Evolutionary conservation across 768 basidiomycete genomes (phyloP).

Genomic region (Mycena chlorophos): DNA sequence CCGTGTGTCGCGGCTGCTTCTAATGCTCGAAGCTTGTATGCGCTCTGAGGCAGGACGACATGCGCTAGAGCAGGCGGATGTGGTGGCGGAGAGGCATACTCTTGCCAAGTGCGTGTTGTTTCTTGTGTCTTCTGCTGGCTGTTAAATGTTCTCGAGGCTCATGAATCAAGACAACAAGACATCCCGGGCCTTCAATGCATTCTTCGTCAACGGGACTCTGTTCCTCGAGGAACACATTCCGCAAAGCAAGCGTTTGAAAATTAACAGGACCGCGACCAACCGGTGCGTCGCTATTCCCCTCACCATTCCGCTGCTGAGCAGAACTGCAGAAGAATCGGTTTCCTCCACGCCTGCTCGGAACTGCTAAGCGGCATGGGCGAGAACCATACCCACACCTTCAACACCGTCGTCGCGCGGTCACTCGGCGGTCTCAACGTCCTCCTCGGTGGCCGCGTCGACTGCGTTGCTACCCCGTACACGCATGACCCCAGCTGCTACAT

Average conservation of each 20-base stretch:
- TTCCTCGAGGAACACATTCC: conserved; percentile 10
- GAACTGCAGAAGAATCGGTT: conserved; percentile 2
- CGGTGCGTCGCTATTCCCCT: neutral
- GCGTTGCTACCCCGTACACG: conserved; percentile 7
- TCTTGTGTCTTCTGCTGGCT: neutral
- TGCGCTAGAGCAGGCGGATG: conserved; percentile 13
- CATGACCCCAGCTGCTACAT: conserved; percentile 13
- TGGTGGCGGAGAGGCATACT: conserved; percentile 11
- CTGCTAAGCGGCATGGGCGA: neutral
- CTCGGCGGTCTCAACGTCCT: conserved; percentile 22
- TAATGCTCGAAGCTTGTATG: conserved; percentile 12
- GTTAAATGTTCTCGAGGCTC: neutral
- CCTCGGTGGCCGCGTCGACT: conserved; percentile 17
- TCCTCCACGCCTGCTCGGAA: conserved; percentile 9
- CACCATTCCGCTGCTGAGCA: neutral
- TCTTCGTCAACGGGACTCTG: conserved; percentile 14
- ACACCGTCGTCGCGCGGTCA: conserved; percentile 15
- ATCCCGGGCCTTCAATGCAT: conserved; percentile 16
- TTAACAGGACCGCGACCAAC: neutral
- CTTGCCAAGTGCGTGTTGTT: conserved; percentile 8
- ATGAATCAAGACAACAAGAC: conserved; percentile 15
- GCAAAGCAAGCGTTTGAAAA: neutral
- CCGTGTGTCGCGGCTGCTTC: neutral
- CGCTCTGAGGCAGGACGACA: neutral
- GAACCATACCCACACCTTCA: neutral